A percentile compares a stretch with the other conserved stretches of the same genome.
phyloP scores from a whole-genome alignment of 495 filamentous ascomycete genomes.

The Aspergillus campestris region DNA sequence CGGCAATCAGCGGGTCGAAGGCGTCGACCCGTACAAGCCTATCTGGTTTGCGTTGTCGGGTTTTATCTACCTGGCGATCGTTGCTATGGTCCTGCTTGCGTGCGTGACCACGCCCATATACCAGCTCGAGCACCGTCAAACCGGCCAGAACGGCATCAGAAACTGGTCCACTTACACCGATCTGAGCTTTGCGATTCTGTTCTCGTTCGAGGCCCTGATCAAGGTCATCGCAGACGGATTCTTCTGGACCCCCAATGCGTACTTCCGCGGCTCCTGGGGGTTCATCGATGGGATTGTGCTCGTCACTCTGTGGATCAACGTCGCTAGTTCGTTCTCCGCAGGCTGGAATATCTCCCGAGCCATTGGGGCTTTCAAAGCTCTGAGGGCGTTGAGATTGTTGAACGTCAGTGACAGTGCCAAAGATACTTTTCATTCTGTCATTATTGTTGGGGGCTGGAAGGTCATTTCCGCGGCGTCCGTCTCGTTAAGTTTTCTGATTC shows the following conservation, averaged over 20 bases:
- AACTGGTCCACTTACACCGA: constrained; percentile 96
- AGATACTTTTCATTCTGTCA: constrained; percentile 93
- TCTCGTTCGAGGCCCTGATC: constrained; percentile 80
- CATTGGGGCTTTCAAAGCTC: constrained; percentile 94
- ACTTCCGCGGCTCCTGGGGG: constrained; percentile 93
- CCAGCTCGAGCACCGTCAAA: constrained; percentile 74
- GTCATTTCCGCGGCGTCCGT: constrained; percentile 83
- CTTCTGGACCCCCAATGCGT: constrained; percentile 96
- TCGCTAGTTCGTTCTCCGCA: constrained; percentile 66
- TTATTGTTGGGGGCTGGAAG: constrained; percentile 88
- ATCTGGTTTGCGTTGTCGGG: constrained; percentile 91
- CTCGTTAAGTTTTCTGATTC: constrained; percentile 87
- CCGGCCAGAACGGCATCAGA: constrained; percentile 33
- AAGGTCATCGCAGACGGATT: constrained; percentile 95
- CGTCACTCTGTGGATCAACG: constrained; percentile 92
- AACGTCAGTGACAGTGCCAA: constrained; percentile 95
- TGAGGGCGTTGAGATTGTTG: constrained; percentile 84
- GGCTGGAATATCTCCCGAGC: constrained; percentile 77
- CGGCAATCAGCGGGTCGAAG: constrained; percentile 75
- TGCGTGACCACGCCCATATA: constrained; percentile 92
- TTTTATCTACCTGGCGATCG: constrained; percentile 87
- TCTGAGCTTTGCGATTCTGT: constrained; percentile 79
- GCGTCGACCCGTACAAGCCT: constrained; percentile 73
- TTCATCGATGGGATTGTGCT: constrained; percentile 92
- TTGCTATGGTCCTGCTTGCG: constrained; percentile 92